Base-by-base conservation (phyloP, 2,329 filamentous ascomycete species). In the Aureobasidium pullulans region DNA sequence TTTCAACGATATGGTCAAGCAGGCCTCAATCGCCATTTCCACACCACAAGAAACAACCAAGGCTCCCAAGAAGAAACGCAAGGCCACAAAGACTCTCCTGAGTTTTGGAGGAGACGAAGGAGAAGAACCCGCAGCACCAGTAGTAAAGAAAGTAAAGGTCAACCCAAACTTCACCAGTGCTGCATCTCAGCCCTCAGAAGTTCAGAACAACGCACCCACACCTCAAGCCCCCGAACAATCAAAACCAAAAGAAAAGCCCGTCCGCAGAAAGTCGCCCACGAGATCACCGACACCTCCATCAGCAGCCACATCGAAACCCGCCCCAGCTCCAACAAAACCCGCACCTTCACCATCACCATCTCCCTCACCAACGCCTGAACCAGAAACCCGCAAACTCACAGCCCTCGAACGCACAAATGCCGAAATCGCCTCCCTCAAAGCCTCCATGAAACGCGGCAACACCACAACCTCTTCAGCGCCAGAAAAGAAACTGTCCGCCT, bases 341-440 rank as follows among this genome's bases (percentile, higher is more conserved):
- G 39, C 36, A 4, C 31, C 36, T 3, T 29, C 43, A 28, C 47
- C 28, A 8, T 59, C 61, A 1, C 69, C 69, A 8, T 68, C 71
- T 5, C 49, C 64, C 3, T 67, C 69, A 2, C 64, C 70, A n/a
- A 71, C 75, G 58, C 71, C 76, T 15, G 46, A 54, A 40, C 59
- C 60, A 28, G 50, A 60, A 34, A 19, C 39, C 13, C 61, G 60
- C 37, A 57, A 61, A 59, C 61, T 62, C 61, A 60, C 61, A 50
- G 49, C 57, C 28, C 74, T 92, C 9, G 85, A 90, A 63, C 79
- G 79, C 64, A 89, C 88, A 3, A 92, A 92, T 64, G 88, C 89
- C 39, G 87, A 94, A 67, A 90, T 93, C 57, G 88, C 87, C 4
- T 86, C 86, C 1, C 76, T 94, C 4, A 93, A 92, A 71, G 87